A percentile compares a stretch with the other conserved stretches of the same genome.
phyloP scores from a whole-genome alignment of 805 yeast species.

The Zygoascus flipseniorum region DNA sequence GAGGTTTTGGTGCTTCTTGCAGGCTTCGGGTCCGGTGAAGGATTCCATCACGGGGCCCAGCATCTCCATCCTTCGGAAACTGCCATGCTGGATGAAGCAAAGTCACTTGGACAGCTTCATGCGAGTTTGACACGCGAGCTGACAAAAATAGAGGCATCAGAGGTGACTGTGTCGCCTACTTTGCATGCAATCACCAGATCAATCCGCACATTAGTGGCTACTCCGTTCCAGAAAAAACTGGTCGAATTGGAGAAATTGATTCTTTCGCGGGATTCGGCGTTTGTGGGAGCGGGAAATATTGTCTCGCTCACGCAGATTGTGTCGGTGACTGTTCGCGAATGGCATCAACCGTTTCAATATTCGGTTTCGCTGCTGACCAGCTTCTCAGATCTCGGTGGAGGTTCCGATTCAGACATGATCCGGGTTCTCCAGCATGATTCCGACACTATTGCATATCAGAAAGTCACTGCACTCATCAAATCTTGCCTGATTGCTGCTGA shows the following conservation, averaged over 20 bases:
- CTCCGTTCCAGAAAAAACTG: slow-evolving; percentile 8
- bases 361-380: slow-evolving; percentile 8
- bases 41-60: not conserved
- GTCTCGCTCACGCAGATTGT: slow-evolving; percentile 13
- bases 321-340: slow-evolving; percentile 12
- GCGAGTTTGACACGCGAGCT: not conserved
- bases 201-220: slow-evolving; percentile 2
- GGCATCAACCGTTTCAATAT: slow-evolving; percentile 15
- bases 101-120: not conserved
- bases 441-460: slow-evolving; percentile 9
- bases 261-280: slow-evolving; percentile 11
- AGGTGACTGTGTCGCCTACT: not conserved
- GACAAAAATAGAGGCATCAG: not conserved
- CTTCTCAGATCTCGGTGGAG: slow-evolving; percentile 1
- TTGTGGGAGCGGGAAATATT: slow-evolving; percentile 13
- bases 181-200: slow-evolving; percentile 9
- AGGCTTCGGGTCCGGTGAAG: slow-evolving; percentile 14
- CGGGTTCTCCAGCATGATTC: slow-evolving; percentile 8
- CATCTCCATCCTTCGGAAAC: not conserved
- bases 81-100: not conserved
- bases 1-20: slow-evolving; percentile 19
- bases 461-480: slow-evolving; percentile 5
- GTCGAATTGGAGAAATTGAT: slow-evolving; percentile 13
- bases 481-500: slow-evolving; percentile 13
- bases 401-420: slow-evolving; percentile 7